phyloP scores from a whole-genome alignment of 345 rosid species.

The Eucalyptus pauciflora region DNA sequence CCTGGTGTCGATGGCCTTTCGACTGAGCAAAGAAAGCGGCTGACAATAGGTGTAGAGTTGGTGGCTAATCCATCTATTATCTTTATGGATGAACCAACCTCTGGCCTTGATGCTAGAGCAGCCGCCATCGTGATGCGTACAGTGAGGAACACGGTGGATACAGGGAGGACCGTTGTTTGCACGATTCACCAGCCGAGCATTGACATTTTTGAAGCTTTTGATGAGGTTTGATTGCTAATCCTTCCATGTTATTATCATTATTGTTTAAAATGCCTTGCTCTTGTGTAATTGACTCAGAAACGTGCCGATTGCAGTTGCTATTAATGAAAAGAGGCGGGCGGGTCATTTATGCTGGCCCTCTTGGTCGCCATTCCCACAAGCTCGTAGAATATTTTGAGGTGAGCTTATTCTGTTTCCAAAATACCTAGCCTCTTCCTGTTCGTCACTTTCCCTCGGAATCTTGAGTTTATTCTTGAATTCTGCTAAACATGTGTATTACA shows the following conservation, averaged over 20 bases:
- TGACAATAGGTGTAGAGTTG: constrained; percentile 30
- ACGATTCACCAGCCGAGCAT: constrained; percentile 38
- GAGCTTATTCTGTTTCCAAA: background rate
- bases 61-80: constrained; percentile 35
- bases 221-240: constrained; percentile 8
- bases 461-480: background rate
- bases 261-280: background rate
- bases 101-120: constrained; percentile 30
- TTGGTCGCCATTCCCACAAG: background rate
- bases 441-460: background rate
- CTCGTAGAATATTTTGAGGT: background rate
- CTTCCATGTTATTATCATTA: background rate
- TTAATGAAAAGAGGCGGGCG: constrained; percentile 11
- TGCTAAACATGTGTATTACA: background rate
- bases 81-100: constrained; percentile 36
- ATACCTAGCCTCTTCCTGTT: background rate
- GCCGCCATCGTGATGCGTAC: constrained; percentile 35
- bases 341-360: constrained; percentile 1
- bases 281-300: background rate
- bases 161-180: constrained; percentile 30
- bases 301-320: background rate
- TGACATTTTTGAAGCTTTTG: constrained; percentile 30
- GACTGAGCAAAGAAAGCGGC: constrained; percentile 26
- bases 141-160: constrained; percentile 26
- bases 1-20: constrained; percentile 30